Evolutionary conservation across 2,329 filamentous ascomycete genomes (phyloP).

Genomic region (Pseudopyrenochaeta lycopersici): DNA sequence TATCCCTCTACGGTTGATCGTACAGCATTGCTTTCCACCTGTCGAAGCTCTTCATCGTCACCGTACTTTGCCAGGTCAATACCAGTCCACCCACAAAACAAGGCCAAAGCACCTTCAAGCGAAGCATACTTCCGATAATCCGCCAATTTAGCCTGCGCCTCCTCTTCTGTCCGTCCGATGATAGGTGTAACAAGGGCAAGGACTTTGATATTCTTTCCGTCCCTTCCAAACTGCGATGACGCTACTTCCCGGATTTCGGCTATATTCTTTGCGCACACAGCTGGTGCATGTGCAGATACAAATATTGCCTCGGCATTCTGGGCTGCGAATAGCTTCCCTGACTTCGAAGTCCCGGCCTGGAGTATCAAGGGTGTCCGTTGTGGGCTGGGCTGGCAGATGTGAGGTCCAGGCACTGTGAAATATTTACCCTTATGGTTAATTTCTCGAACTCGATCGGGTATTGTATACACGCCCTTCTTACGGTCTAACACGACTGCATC

Average conservation of each 20-base stretch:
- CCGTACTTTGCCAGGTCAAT: slow-evolving; percentile 69
- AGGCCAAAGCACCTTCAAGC: slow-evolving; percentile 71
- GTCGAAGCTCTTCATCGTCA: slow-evolving; percentile 70
- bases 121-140: slow-evolving; percentile 70
- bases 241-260: slow-evolving; percentile 69
- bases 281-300: slow-evolving; percentile 70
- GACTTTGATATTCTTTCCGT: slow-evolving; percentile 71
- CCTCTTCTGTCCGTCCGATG: slow-evolving; percentile 70
- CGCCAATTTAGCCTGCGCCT: slow-evolving; percentile 70
- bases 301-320: slow-evolving; percentile 78
- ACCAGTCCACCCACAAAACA: slow-evolving; percentile 80
- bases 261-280: slow-evolving; percentile 68
- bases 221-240: slow-evolving; percentile 61
- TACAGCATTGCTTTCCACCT: slow-evolving; percentile 70
- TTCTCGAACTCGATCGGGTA: slow-evolving; percentile 65
- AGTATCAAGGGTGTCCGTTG: slow-evolving; percentile 75
- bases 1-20: slow-evolving; percentile 66
- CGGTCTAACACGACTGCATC: slow-evolving; percentile 71
- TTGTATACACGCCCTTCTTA: slow-evolving; percentile 67
- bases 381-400: slow-evolving; percentile 70
- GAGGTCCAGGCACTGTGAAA: slow-evolving; percentile 69
- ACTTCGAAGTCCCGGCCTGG: slow-evolving; percentile 73
- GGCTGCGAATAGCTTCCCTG: slow-evolving; percentile 72
- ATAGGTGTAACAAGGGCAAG: slow-evolving; percentile 72
- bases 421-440: slow-evolving; percentile 76